Base-by-base conservation (phyloP, 495 filamentous ascomycete genomes). In the Margaritispora aquatica region DNA sequence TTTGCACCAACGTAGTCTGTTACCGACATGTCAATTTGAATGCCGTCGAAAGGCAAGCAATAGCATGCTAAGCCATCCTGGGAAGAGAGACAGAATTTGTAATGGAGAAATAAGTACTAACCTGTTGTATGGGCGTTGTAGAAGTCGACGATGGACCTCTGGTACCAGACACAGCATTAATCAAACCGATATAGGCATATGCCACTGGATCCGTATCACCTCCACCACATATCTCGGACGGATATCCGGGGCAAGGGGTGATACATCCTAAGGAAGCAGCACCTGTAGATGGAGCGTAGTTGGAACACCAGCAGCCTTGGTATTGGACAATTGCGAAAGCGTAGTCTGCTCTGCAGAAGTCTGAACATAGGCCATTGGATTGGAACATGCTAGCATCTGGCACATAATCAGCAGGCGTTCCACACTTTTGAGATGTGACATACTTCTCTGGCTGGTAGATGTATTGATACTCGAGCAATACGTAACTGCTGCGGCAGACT, bases 231-330 rank as follows among this genome's bases (percentile, higher is more conserved):
- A 73, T 68, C 54, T 92, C 88, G 19, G 29, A 51, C 4, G 79
- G 80, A 66, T 83, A 92, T 20, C 88, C 88, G 24, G 88, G 88
- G 63, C 88, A 92, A 4, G 56, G 49, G 8, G 73, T 64, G 58
- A 74, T 74, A 70, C 88, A 92, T 17, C 80, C 69, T 20, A 69
- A 70, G 22, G 66, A 70, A 63, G 60, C 70, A 19, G n/a, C n/a
- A n/a, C n/a, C n/a, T n/a, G 74, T 64, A 15, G 65, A 74, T 0
- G 88, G 89, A 13, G 74, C 75, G 61, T 85, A 85, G 63, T 92
- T 82, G 1, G 86, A 86, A 69, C 88, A 92, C 88, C 88, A 92
- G 72, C 88, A 92, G 29, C 71, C 69, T 21, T 82, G 73, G 20
- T 73, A 77, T 63, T 86, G 84, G 19, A 91, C 62, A 29, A 92